Evolutionary conservation across 805 yeast genomes (phyloP).

Genomic region (Suhomyces faveliae): DNA sequence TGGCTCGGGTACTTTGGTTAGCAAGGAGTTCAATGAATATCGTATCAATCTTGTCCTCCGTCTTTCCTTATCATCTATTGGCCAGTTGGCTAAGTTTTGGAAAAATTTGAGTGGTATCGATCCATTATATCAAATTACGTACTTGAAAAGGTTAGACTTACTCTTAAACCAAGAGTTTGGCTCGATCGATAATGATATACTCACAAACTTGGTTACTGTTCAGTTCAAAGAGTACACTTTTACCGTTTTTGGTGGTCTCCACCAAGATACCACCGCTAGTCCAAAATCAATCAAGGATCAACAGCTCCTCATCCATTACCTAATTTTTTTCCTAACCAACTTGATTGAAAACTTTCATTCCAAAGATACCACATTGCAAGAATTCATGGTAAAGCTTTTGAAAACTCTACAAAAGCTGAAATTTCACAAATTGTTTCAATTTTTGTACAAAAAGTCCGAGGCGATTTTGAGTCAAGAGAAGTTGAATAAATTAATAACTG

Average conservation of each 20-base stretch:
- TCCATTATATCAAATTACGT: slow-evolving; percentile 10
- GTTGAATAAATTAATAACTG: neutral
- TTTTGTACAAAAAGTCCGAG: slow-evolving; percentile 13
- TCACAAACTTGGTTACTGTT: slow-evolving; percentile 12
- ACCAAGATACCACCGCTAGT: neutral
- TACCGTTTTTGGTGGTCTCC: neutral
- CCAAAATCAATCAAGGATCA: neutral
- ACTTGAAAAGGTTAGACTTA: slow-evolving; percentile 13
- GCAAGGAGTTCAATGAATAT: slow-evolving; percentile 8
- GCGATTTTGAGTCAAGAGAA: slow-evolving; percentile 6
- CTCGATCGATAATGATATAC: slow-evolving; percentile 6
- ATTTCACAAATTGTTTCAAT: slow-evolving; percentile 13
- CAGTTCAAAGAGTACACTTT: slow-evolving; percentile 14
- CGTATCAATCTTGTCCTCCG: slow-evolving; percentile 18
- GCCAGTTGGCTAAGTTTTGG: slow-evolving; percentile 24
- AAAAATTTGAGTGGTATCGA: slow-evolving; percentile 12
- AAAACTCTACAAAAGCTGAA: slow-evolving; percentile 9
- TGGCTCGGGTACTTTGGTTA: neutral
- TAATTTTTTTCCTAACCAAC: slow-evolving; percentile 2
- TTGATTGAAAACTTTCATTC: slow-evolving; percentile 1
- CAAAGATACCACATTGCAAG: neutral
- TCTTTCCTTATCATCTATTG: slow-evolving; percentile 17
- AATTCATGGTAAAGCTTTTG: neutral
- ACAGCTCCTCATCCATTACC: slow-evolving; percentile 10
- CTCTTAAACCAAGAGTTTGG: slow-evolving; percentile 1